Percentiles rank a stretch among this genome's conserved stretches.
Evolutionary conservation across 1,284 basidiomycete species (phyloP).

Genomic region (Apiotrichum mycotoxinovorans): DNA sequence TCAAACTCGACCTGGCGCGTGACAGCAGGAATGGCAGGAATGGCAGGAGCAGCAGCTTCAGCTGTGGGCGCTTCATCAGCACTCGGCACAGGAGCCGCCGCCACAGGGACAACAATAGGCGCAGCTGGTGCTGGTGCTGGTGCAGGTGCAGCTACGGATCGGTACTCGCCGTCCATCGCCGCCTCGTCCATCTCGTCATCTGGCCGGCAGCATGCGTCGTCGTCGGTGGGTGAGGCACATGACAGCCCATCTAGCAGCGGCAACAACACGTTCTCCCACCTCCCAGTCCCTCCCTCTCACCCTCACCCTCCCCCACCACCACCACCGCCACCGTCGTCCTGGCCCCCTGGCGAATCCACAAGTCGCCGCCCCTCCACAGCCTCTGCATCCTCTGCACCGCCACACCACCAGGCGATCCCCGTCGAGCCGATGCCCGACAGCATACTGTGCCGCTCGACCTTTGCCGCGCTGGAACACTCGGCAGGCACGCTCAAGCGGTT

Average conservation of each 20-base stretch:
- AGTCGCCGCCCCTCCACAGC: not conserved
- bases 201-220: not conserved
- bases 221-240: not conserved
- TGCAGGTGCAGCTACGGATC: not conserved
- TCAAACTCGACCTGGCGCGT: not conserved
- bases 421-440: constrained; percentile 42
- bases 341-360: not conserved
- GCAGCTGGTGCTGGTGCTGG: not conserved
- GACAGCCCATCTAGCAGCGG: not conserved
- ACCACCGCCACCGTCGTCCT: not conserved
- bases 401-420: constrained; percentile 23
- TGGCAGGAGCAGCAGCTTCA: too few relatives aligned
- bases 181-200: not conserved
- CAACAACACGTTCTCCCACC: not conserved
- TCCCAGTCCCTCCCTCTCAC: not conserved
- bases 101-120: not conserved
- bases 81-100: not conserved
- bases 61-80: not conserved
- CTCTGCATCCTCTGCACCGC: not conserved
- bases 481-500: constrained; percentile 40
- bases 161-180: not conserved
- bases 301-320: too few relatives aligned
- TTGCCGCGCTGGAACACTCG: constrained; percentile 43
- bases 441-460: constrained; percentile 43
- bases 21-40: not conserved